phyloP scores from a whole-genome alignment of 139 green algal genomes.

The Coccomyxa sp. region DNA sequence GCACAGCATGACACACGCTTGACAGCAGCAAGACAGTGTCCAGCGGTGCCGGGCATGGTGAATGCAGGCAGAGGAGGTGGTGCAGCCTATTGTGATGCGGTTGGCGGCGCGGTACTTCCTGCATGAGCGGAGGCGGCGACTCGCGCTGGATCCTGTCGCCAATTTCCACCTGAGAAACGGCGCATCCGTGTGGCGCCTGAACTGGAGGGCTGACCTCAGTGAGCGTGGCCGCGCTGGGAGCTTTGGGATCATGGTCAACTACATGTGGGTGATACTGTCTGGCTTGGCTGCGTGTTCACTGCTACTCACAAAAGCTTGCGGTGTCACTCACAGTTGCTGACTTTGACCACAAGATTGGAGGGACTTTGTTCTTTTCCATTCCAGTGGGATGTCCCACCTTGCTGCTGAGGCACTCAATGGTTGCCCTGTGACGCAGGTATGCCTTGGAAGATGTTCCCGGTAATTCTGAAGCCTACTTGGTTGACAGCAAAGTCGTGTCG shows the following conservation, averaged over 20 bases:
- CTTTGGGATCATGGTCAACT: slow-evolving; percentile 86
- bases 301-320: neutral
- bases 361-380: neutral
- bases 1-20: neutral
- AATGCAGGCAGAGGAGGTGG: slow-evolving; percentile 2
- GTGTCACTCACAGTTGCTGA: neutral
- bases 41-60: neutral
- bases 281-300: neutral
- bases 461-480: slow-evolving; percentile 45
- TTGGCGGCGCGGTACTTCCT: slow-evolving; percentile 59
- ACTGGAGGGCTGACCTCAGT: slow-evolving; percentile 55
- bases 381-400: neutral
- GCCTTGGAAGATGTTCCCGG: slow-evolving; percentile 9
- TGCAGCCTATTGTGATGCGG: slow-evolving; percentile 42
- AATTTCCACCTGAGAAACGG: slow-evolving; percentile 86
- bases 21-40: no score
- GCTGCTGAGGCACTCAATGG: neutral
- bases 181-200: slow-evolving; percentile 55
- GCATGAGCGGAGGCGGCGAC: slow-evolving; percentile 45
- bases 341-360: neutral
- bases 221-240: slow-evolving; percentile 31
- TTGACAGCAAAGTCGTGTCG: slow-evolving; percentile 11
- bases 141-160: slow-evolving; percentile 75
- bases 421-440: neutral
- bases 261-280: slow-evolving; percentile 30